phyloP scores from a whole-genome alignment of 2,329 filamentous ascomycete genomes.

The Plectosphaerella plurivora region DNA sequence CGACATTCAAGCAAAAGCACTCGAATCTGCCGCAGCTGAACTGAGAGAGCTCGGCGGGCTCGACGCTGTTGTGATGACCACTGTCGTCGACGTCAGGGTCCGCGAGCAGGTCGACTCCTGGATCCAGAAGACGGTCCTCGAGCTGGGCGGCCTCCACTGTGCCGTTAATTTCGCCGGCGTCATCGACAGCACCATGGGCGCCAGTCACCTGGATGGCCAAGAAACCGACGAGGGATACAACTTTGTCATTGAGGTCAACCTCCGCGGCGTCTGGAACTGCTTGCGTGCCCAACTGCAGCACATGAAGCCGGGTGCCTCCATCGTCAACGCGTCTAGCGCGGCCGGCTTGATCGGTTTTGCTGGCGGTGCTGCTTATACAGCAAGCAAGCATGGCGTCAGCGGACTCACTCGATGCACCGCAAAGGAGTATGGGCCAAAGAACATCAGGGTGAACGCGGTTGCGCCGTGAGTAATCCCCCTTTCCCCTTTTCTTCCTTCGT shows the following conservation, averaged over 20 bases:
- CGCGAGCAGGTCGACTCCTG: not conserved
- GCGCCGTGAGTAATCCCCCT: slow-evolving; percentile 16
- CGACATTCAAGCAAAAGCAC: not conserved
- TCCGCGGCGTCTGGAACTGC: slow-evolving; percentile 44
- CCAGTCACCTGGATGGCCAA: slow-evolving; percentile 18
- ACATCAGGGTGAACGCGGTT: slow-evolving; percentile 19
- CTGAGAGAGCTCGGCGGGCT: not conserved
- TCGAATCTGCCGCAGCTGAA: not conserved
- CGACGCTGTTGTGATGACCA: not conserved
- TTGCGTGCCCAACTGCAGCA: slow-evolving; percentile 40
- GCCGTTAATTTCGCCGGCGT: slow-evolving; percentile 1
- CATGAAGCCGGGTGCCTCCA: slow-evolving; percentile 33
- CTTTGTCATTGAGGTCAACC: slow-evolving; percentile 36
- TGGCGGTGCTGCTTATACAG: slow-evolving; percentile 21
- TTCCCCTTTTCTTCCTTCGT: not conserved
- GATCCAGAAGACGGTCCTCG: not conserved
- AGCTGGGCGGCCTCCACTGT: not conserved
- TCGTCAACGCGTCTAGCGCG: slow-evolving; percentile 39
- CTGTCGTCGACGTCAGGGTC: not conserved
- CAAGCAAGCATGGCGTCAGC: slow-evolving; percentile 25
- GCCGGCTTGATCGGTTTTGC: slow-evolving; percentile 31
- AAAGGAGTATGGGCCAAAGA: slow-evolving; percentile 15
- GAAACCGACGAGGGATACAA: slow-evolving; percentile 33
- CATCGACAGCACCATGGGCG: slow-evolving; percentile 6
- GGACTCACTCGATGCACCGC: slow-evolving; percentile 23